Evolutionary conservation across 2,329 filamentous ascomycete genomes (phyloP).

Genomic region (Botrytis byssoidea): DNA sequence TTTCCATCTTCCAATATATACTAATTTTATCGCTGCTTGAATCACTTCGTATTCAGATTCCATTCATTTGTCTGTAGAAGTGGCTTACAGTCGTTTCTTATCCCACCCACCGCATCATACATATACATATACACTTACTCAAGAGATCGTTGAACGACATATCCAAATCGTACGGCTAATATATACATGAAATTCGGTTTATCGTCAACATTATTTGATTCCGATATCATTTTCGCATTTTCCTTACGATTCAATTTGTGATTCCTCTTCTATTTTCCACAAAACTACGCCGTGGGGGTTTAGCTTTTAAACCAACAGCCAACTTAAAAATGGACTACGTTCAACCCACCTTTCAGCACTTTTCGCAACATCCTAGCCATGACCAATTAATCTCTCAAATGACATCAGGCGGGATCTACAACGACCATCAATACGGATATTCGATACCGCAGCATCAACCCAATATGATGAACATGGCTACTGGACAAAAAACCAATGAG

Average conservation of each 20-base stretch:
- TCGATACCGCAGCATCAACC: conserved; percentile 30
- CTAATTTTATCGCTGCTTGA: conserved; percentile 6
- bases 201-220: not conserved
- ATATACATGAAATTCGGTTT: not conserved
- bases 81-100: conserved; percentile 11
- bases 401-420: conserved; percentile 22
- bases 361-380: conserved; percentile 28
- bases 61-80: conserved; percentile 25
- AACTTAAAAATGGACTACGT: conserved; percentile 34
- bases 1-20: conserved; percentile 9
- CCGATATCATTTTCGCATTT: not conserved
- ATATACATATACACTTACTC: not conserved
- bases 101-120: not conserved
- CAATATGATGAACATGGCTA: conserved; percentile 39
- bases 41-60: not conserved
- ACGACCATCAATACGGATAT: conserved; percentile 29
- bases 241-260: not conserved
- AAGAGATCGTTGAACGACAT: conserved; percentile 11
- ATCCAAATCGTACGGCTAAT: not conserved
- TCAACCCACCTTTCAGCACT: conserved; percentile 25
- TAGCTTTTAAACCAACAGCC: not conserved
- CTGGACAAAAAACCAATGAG: conserved; percentile 33
- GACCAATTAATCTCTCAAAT: conserved; percentile 25
- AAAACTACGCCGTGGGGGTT: not conserved
- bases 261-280: not conserved